Percentiles rank a stretch among this genome's conserved stretches.
phyloP scores from a whole-genome alignment of 805 yeast species.

The Metschnikowia dekortorum region DNA sequence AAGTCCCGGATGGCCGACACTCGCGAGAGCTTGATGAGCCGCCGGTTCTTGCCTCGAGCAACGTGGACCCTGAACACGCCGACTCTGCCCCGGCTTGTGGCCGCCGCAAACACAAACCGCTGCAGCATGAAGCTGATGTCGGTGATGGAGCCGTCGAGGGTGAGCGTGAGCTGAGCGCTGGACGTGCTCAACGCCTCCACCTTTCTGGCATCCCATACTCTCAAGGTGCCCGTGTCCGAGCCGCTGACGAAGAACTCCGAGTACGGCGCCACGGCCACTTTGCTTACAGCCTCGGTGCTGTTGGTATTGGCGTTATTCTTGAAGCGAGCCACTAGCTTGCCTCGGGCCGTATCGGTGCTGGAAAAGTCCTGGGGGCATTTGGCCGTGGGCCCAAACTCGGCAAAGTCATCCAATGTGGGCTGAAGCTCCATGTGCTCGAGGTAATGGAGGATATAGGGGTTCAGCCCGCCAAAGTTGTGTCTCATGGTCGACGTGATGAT shows the following conservation, averaged over 20 bases:
- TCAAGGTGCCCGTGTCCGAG: slow-evolving; percentile 66
- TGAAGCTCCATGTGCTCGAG: slow-evolving; percentile 50
- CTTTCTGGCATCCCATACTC: slow-evolving; percentile 71
- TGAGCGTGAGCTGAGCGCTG: slow-evolving; percentile 30
- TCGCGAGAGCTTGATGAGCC: slow-evolving; percentile 24
- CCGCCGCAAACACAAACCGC: slow-evolving; percentile 56
- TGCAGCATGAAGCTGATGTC: slow-evolving; percentile 48
- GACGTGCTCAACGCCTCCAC: slow-evolving; percentile 59
- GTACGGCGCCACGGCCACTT: slow-evolving; percentile 57
- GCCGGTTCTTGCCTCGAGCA: slow-evolving; percentile 29
- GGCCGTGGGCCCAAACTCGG: slow-evolving; percentile 55
- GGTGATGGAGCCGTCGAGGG: slow-evolving; percentile 47
- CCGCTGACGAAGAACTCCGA: slow-evolving; percentile 70
- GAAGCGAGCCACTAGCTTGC: slow-evolving; percentile 52
- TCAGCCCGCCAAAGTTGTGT: slow-evolving; percentile 65
- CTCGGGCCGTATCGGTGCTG: slow-evolving; percentile 21
- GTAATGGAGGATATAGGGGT: slow-evolving; percentile 57
- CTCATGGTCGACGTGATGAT: slow-evolving; percentile 33
- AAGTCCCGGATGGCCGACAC: slow-evolving; percentile 16
- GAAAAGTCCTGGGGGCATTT: slow-evolving; percentile 9
- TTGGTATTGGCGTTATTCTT: slow-evolving; percentile 48
- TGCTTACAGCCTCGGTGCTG: slow-evolving; percentile 43
- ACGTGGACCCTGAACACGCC: slow-evolving; percentile 35
- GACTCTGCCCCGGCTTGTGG: slow-evolving; percentile 45
- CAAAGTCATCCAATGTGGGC: slow-evolving; percentile 55